These are phyloP conservation scores for Phytophthora citrophthora DNA, from an alignment of 352 stramenopile genomes.

Conservation along the genomic window DNA sequence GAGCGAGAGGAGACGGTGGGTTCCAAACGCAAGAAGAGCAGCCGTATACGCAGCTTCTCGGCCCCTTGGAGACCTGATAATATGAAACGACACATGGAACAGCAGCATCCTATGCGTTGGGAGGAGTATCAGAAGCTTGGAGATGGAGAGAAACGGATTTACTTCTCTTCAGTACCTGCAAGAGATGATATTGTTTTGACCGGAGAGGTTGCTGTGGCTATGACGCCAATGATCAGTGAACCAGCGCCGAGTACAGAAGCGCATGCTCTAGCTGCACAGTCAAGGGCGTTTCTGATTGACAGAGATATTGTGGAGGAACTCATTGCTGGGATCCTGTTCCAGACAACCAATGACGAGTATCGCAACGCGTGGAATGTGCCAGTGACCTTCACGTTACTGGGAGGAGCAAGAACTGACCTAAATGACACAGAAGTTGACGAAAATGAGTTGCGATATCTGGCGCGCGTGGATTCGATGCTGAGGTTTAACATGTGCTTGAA, in stretches of 20 bases:
- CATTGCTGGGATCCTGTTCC: constrained; percentile 26
- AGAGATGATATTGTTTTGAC: constrained; percentile 5
- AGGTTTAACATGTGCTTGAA: constrained; percentile 40
- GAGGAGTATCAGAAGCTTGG: constrained; percentile 33
- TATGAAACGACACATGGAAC: constrained; percentile 43
- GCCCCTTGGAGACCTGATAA: constrained; percentile 41
- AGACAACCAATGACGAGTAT: constrained; percentile 21
- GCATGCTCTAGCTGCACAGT: constrained; percentile 15
- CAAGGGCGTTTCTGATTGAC: constrained; percentile 28
- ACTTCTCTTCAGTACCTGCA: constrained; percentile 13
- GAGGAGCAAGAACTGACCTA: neutral
- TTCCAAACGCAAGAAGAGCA: constrained; percentile 44
- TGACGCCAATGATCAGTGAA: constrained; percentile 19
- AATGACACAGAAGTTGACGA: constrained; percentile 13
- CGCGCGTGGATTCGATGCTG: constrained; percentile 31
- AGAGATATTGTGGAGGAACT: constrained; percentile 34
- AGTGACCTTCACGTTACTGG: constrained; percentile 20
- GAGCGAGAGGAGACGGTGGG: constrained; percentile 30
- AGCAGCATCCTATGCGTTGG: constrained; percentile 37
- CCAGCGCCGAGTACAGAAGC: constrained; percentile 14
- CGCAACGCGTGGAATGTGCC: constrained; percentile 37
- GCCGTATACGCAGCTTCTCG: constrained; percentile 34
- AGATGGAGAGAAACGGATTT: constrained; percentile 25
- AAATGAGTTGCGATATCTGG: constrained; percentile 38
- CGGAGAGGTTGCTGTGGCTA: constrained; percentile 3